Evolutionary conservation across 1,284 basidiomycete genomes (phyloP).

Genomic region (Malassezia globosa): DNA sequence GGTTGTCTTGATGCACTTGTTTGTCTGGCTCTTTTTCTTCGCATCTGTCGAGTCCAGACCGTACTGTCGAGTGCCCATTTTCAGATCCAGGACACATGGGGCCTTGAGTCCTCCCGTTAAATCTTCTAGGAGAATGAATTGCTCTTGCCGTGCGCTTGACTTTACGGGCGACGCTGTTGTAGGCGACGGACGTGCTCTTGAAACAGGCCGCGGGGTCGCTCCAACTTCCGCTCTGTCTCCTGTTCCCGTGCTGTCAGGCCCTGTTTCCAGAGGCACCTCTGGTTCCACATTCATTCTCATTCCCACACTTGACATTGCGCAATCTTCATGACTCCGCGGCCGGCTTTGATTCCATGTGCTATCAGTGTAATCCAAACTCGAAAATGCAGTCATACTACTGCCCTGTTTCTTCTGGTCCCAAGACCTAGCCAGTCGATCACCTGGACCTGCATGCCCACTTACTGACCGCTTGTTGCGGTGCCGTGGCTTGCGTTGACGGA

Average conservation of each 20-base stretch:
- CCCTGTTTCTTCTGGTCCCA: constrained; percentile 16
- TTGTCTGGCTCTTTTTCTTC: constrained; percentile 94
- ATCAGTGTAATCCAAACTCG: background rate
- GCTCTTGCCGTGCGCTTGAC: constrained; percentile 61
- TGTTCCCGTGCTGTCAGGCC: background rate
- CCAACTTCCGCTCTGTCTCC: too few species aligned
- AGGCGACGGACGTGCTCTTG: background rate
- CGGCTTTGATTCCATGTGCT: background rate
- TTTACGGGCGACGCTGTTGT: background rate
- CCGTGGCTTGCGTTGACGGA: constrained; percentile 28
- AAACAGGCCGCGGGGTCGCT: too few species aligned
- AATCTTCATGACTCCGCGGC: background rate
- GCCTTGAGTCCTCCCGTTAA: constrained; percentile 83
- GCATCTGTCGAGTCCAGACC: constrained; percentile 82
- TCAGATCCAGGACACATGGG: constrained; percentile 92
- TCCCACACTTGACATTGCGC: background rate
- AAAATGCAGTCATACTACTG: background rate
- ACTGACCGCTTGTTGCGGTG: constrained; percentile 19
- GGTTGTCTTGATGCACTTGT: constrained; percentile 93
- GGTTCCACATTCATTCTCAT: too few species aligned
- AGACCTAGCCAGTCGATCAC: constrained; percentile 26
- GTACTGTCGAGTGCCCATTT: constrained; percentile 98
- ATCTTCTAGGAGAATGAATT: constrained; percentile 98
- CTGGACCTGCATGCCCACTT: background rate
- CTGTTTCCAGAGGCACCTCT: background rate